Conservation (phyloP, 1,139 yeast species). For the Zygoascus sp. region DNA sequence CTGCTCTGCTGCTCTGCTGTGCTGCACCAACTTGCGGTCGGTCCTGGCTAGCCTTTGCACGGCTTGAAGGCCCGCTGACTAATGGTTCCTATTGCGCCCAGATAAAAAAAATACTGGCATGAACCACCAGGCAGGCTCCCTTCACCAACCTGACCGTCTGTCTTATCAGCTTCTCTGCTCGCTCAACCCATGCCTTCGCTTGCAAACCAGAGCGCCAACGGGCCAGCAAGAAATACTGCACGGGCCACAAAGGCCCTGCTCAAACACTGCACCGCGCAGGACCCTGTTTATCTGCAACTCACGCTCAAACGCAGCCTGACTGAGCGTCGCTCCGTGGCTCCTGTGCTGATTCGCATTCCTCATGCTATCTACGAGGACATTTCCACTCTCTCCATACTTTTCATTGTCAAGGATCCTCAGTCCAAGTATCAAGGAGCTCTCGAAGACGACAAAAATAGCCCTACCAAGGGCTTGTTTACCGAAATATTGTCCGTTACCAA, state of each 20-base stretch:
- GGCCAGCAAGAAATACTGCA: constrained; percentile 1
- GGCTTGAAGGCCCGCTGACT: no score
- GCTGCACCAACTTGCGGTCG: no score
- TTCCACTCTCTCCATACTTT: constrained; percentile 22
- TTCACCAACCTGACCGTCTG: no score
- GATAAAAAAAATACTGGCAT: no score
- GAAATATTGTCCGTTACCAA: constrained; percentile 27
- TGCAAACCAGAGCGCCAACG: background rate
- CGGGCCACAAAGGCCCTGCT: constrained; percentile 14
- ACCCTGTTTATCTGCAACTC: constrained; percentile 24
- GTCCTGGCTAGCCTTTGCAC: no score
- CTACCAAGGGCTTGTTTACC: constrained; percentile 26
- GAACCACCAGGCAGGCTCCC: no score
- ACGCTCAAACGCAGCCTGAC: constrained; percentile 16
- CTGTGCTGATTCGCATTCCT: constrained; percentile 26
- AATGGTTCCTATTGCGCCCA: no score
- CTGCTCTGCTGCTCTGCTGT: no score
- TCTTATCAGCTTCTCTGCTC: no score
- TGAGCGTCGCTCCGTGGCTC: constrained; percentile 18
- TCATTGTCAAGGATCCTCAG: constrained; percentile 29
- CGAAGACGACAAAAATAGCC: constrained; percentile 20
- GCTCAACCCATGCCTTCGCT: background rate
- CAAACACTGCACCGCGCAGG: constrained; percentile 13
- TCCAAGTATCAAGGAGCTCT: constrained; percentile 21
- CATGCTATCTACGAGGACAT: constrained; percentile 21